Evolutionary conservation across 495 filamentous ascomycete species (phyloP).

Genomic region (Sporormia fimetaria): DNA sequence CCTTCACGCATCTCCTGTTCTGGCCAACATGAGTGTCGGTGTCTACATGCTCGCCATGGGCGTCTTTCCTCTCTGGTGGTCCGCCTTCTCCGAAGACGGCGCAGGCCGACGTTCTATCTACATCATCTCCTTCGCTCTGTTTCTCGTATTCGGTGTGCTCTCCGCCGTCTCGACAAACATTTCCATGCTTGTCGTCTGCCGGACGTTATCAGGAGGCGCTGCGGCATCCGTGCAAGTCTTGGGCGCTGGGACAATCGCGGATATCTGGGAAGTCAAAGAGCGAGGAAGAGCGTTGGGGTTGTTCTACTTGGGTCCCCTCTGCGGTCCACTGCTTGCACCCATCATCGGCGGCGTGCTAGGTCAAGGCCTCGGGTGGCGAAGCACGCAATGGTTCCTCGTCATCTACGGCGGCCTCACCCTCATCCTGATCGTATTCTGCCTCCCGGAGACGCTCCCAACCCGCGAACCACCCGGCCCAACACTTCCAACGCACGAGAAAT

Average conservation of each 20-base stretch:
- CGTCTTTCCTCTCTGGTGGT: constrained; percentile 93
- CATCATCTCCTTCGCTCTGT: constrained; percentile 67
- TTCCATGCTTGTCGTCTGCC: constrained; percentile 75
- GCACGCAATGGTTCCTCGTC: constrained; percentile 77
- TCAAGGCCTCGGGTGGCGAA: constrained; percentile 64
- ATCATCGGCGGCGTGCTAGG: constrained; percentile 76
- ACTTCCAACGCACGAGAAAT: not conserved
- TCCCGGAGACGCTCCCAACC: constrained; percentile 33
- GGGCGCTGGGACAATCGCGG: constrained; percentile 84
- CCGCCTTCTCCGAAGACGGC: constrained; percentile 71
- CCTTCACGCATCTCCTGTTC: constrained; percentile 52
- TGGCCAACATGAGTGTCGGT: constrained; percentile 74
- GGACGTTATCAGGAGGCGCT: constrained; percentile 69
- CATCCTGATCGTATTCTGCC: constrained; percentile 39
- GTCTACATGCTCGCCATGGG: constrained; percentile 86
- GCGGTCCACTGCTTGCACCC: constrained; percentile 72
- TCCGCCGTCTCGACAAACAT: constrained; percentile 66
- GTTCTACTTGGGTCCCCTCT: constrained; percentile 85
- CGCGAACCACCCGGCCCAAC: not conserved
- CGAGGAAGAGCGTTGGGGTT: constrained; percentile 82
- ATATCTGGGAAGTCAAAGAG: constrained; percentile 76
- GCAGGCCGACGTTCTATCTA: constrained; percentile 74
- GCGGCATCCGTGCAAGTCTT: constrained; percentile 84
- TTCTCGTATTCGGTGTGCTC: constrained; percentile 64
- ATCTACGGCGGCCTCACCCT: constrained; percentile 51